Conservation (phyloP, 2,329 filamentous ascomycete species). For the Fusarium transvaalense region DNA sequence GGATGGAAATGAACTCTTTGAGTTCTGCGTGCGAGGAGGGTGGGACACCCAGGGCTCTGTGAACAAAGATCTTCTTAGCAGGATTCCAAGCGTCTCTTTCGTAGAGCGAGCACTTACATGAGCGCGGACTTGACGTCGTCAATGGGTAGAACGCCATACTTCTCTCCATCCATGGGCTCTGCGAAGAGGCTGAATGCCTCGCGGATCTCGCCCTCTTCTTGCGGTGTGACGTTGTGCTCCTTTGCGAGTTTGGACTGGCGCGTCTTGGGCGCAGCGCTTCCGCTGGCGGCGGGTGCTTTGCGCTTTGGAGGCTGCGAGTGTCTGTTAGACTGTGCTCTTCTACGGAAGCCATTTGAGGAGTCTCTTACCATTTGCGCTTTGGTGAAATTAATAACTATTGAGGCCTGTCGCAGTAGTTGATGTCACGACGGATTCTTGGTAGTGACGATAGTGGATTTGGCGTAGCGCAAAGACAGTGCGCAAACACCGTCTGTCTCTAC, state of each 20-base stretch:
- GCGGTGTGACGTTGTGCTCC: conserved; percentile 85
- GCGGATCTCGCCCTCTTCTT: conserved; percentile 89
- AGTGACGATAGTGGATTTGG: conserved; percentile 25
- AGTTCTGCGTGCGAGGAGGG: conserved; percentile 75
- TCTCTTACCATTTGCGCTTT: conserved; percentile 38
- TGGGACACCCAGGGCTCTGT: conserved; percentile 83
- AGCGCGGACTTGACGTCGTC: conserved; percentile 78
- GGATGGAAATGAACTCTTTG: conserved; percentile 78
- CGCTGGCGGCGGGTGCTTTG: conserved; percentile 55
- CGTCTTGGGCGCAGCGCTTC: conserved; percentile 51
- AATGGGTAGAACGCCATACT: conserved; percentile 76
- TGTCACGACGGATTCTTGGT: conserved; percentile 34
- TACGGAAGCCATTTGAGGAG: accelerated
- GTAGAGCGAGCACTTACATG: conserved; percentile 67
- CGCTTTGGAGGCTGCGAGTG: conserved; percentile 65
- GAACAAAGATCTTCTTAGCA: conserved; percentile 10
- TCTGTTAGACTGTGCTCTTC: conserved; percentile 1
- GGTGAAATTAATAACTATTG: conserved; percentile 4
- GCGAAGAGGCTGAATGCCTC: conserved; percentile 90
- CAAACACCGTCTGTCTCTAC: accelerated
- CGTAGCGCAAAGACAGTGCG: conserved; percentile 29
- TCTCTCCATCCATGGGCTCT: conserved; percentile 77
- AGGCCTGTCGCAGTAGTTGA: conserved; percentile 33
- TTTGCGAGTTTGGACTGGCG: conserved; percentile 91
- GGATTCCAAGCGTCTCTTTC: background rate